Evolutionary conservation across 176 grass and related monocot genomes (phyloP), one percentile per base, ranked within the genome.

Genomic region (Oryza longistaminata): DNA sequence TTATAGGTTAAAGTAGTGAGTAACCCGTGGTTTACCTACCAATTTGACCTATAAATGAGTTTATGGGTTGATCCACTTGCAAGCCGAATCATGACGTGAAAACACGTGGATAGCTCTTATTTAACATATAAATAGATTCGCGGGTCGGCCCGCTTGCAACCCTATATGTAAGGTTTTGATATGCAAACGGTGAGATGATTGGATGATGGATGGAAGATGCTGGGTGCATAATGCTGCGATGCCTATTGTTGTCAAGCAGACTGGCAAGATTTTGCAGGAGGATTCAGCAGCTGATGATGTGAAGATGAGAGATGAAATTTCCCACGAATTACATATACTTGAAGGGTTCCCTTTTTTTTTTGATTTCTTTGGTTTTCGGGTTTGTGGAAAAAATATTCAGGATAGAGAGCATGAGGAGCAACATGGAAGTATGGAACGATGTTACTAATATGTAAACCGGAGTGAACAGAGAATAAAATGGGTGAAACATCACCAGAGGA

Each of bases 81-180:
- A 31, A 31, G 2, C 29, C 29, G 29, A 31, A 2, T 2, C 29
- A 31, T 31, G 2, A 0, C 0, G 29, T 31, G 2, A 31, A 31
- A 31, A 31, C 2, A 2, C 29, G 29, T 31, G 29, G 29, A 31
- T 31, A 31, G 2, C 29, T 31, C 2, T 31, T 31, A 31, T 31
- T 31, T 31, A 31, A 3, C 2, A 31, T 31, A 31, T 31, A 31
- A 3, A 31, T 31, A 31, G 29, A 2, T 31, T 31, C 2, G 0
- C 2, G 29, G 29, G 29, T 31, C 2, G 2, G 29, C 2, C 29
- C 29, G 2, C 29, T 31, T 31, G 29, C 2, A 31, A 1, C 2
- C 2, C 29, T 31, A 31, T 2, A 33, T 5, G 62, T 29, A 12
- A 50, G 67, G 33, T 43, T 83, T 84, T 89, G 81, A 80, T 85